Evolutionary conservation across 805 yeast genomes (phyloP), one percentile per base, ranked within the genome.

Genomic region (Scheffersomyces amazonensis): DNA sequence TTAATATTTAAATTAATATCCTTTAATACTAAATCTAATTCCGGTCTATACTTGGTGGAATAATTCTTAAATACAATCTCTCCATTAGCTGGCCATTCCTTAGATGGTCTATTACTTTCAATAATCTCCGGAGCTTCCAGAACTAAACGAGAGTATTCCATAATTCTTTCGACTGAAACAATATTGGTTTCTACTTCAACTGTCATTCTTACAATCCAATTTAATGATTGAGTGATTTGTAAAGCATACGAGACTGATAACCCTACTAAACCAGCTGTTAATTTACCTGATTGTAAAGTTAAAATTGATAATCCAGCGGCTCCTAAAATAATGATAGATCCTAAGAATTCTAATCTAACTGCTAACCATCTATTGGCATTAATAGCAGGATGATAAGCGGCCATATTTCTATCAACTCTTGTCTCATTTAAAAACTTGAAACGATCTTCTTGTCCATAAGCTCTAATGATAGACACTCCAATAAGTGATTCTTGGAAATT

Each of bases 121-220:
- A 84, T 68, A 17, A 81, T 58, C 37, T 72, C 80, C 1, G 93
- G 87, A 6, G 97, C 98, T 67, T 93, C 99, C n/a, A 89, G 71
- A 27, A 67, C 66, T 43, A 93, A 69, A n/a, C 66, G 61, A 25
- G 95, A 78, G 60, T 90, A 91, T 60, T 91, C 99, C 62, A 87
- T 73, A 37, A 91, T 81, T 66, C 99, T 81, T 69, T 91, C 99
- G 32, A 95, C 96, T 15, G 96, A 86, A 27, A 93, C 99, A 66
- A 93, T 90, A 62, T 89, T 91, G 10, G 97, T 89, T 63, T 93
- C 99, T 32, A 93, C 96, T 52, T 93, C 99, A 31, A 93, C 99
- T 0, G 97, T 87, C 98, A 90, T 91, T 66, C 99, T 78, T 21
- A 93, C 98, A 63, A 93, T 88, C 97, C 97, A 91, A 62, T 89